Base-by-base conservation (phyloP, 2,329 filamentous ascomycete species). In the Colletotrichum liaoningense region DNA sequence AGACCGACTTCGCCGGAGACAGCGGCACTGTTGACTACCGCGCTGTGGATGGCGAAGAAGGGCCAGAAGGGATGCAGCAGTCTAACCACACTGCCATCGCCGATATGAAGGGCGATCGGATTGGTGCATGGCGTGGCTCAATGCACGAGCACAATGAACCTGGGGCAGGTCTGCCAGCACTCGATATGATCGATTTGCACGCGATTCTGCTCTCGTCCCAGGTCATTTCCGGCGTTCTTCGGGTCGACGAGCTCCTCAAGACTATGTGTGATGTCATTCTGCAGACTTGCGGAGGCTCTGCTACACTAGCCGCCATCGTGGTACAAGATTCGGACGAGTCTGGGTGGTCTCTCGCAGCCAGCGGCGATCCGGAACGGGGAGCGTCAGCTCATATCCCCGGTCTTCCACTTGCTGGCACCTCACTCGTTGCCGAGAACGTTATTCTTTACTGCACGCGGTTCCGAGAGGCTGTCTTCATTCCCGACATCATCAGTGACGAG, bases 181-280 rank as follows among this genome's bases (percentile, higher is more conserved):
- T 96, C 66, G 94, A 96, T 83, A 95, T 96, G 92, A 92, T 96
- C 79, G 94, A 95, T 80, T 82, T 95, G 74, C 92, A 94, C 55
- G 93, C 92, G 28, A 95, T 96, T 72, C 85, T 96, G 16, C 91
- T 94, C 77, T 94, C 92, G 3, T 95, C 93, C 11, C 94, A 95
- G 79, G 89, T 95, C 56, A 92, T 96, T 56, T 95, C 93, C 5
- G 95, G 93, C 19, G 93, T 95, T 63, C 83, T 96, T 12, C 89
- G 93, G 75, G 90, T 95, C 14, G 93, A 95, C 75, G 89, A 93
- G 77, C 87, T 96, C 4, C 87, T 95, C 74, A 92, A 93, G 78
- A 95, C 93, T 55, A 94, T 96, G 91, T 94, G 93, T 77, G 91
- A 94, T 74, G 94, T 95, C 74, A 94, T 95, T 62, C 82, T 95